Conservation (phyloP, 73 alveolate genomes). For the Diophrys appendiculata region DNA sequence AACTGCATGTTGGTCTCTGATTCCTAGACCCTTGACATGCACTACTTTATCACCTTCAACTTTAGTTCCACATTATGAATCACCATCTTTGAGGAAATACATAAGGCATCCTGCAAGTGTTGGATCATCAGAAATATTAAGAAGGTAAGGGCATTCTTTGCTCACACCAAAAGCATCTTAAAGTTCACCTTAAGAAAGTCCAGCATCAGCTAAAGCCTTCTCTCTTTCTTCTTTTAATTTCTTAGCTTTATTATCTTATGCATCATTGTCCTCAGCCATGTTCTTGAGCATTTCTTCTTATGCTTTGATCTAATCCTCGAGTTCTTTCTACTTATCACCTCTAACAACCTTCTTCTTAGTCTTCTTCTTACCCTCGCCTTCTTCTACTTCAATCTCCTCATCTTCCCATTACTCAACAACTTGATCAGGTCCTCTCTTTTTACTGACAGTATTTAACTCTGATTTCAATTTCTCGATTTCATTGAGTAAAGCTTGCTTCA, state of each 20-base stretch:
- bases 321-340: background rate
- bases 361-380: background rate
- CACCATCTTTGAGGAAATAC: background rate
- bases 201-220: constrained; percentile 7
- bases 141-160: constrained; percentile 15
- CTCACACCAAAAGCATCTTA: background rate
- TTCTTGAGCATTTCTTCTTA: background rate
- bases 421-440: background rate
- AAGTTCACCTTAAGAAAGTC: constrained; percentile 1
- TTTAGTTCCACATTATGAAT: background rate
- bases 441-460: background rate
- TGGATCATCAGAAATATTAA: constrained; percentile 33
- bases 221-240: constrained; percentile 8
- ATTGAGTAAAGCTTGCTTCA: background rate
- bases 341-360: background rate
- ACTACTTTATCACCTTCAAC: background rate
- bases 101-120: constrained; percentile 19
- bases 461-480: background rate
- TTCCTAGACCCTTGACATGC: constrained; percentile 19
- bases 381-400: background rate
- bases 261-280: background rate
- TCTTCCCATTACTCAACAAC: background rate
- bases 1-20: background rate
- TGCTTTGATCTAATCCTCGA: constrained; percentile 6
- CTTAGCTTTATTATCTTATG: background rate